Evolutionary conservation across 768 basidiomycete genomes (phyloP).

Genomic region (Naganishia randhawae): DNA sequence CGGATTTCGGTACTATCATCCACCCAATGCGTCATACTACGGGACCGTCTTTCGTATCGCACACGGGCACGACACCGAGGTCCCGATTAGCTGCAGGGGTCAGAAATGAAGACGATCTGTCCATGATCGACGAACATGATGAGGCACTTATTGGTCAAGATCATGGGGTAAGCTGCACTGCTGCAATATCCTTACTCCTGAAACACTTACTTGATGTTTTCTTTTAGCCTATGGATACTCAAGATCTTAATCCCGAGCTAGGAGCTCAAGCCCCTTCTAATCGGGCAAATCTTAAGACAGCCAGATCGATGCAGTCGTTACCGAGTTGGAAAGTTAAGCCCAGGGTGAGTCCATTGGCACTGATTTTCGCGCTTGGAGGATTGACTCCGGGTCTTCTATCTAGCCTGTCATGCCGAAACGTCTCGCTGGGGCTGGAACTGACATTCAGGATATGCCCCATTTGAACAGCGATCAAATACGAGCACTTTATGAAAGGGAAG

Average conservation of each 20-base stretch:
- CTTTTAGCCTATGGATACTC: background rate
- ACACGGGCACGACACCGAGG: conserved; percentile 22
- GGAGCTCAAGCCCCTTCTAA: background rate
- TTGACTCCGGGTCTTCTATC: background rate
- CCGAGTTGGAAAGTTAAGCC: conserved; percentile 23
- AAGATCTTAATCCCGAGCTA: background rate
- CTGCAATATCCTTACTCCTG: background rate
- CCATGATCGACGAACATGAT: conserved; percentile 37
- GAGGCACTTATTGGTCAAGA: conserved; percentile 22
- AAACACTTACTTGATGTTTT: background rate
- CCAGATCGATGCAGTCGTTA: conserved; percentile 25
- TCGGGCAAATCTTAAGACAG: conserved; percentile 13
- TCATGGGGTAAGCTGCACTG: background rate
- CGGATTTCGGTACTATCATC: conserved; percentile 13
- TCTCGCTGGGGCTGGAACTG: conserved; percentile 22
- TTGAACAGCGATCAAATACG: background rate
- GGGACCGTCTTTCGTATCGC: conserved; percentile 29
- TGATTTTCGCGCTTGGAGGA: background rate
- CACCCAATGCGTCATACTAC: conserved; percentile 23
- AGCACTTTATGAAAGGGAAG: background rate
- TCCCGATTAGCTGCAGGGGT: conserved; percentile 43
- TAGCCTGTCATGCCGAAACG: conserved; percentile 27
- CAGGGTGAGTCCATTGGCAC: background rate
- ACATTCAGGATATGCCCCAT: conserved; percentile 18
- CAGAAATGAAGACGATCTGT: conserved; percentile 39